These are phyloP conservation scores for Anacardium occidentale DNA, from an alignment of 345 rosid species.

Conservation along the genomic window DNA sequence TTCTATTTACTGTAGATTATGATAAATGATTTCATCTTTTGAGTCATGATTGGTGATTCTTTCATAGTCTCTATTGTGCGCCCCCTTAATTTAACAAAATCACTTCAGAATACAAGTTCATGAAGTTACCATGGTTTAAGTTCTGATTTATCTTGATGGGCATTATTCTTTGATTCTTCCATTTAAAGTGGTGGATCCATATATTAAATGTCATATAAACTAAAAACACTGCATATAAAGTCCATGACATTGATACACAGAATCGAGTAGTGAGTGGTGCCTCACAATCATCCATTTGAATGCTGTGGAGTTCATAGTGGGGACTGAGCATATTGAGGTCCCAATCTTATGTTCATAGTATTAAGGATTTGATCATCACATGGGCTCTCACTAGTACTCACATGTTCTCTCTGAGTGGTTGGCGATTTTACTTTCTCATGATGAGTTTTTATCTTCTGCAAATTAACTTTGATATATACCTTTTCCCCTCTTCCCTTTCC, in stretches of 20 bases:
- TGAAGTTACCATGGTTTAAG: background rate
- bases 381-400: background rate
- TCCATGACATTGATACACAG: background rate
- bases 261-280: background rate
- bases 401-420: background rate
- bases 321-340: background rate
- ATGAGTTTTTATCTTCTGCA: background rate
- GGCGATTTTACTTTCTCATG: background rate
- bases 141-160: conserved; percentile 2
- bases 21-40: background rate
- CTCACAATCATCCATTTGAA: background rate
- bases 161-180: background rate
- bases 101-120: background rate
- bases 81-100: background rate
- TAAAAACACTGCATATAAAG: background rate
- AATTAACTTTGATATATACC: background rate
- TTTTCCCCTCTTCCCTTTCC: background rate
- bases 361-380: background rate
- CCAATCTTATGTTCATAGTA: background rate
- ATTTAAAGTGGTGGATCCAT: background rate
- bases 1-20: background rate
- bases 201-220: background rate
- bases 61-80: background rate
- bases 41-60: background rate
- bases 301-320: background rate